Evolutionary conservation across 2,329 filamentous ascomycete species (phyloP).

Genomic region (Claviceps sorghi): DNA sequence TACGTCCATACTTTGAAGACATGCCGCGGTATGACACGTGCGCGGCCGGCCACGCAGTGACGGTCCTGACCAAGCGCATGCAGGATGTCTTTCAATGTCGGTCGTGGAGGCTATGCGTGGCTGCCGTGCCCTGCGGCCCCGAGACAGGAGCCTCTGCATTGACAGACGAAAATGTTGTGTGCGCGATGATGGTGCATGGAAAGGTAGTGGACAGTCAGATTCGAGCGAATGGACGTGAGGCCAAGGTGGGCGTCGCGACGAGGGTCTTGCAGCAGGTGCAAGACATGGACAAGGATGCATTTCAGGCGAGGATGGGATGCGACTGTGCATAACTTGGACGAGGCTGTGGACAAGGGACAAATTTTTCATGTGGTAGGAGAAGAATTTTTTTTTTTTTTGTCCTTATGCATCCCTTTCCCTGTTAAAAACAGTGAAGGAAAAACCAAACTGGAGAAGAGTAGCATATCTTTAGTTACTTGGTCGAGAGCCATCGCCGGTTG

Average conservation of each 20-base stretch:
- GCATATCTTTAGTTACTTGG: too few relatives aligned
- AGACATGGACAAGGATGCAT: constrained; percentile 37
- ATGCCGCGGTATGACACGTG: constrained; percentile 81
- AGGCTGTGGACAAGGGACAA: neutral
- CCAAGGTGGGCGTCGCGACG: constrained; percentile 53
- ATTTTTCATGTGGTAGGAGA: neutral
- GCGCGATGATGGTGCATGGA: constrained; percentile 64
- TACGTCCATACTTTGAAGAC: constrained; percentile 67
- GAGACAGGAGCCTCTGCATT: constrained; percentile 27
- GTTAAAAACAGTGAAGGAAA: too few relatives aligned
- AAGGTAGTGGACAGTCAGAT: constrained; percentile 46
- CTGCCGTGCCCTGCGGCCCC: constrained; percentile 24
- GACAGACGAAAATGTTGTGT: constrained; percentile 42
- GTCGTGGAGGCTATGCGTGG: constrained; percentile 38
- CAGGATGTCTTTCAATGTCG: constrained; percentile 50
- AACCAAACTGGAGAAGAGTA: too few relatives aligned
- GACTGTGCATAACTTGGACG: constrained; percentile 32
- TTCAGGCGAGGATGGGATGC: constrained; percentile 46
- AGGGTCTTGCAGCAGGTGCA: constrained; percentile 36
- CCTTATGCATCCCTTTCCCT: too few relatives aligned
- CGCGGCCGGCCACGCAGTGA: constrained; percentile 75
- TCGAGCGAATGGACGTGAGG: constrained; percentile 54
- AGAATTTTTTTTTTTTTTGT: too few relatives aligned
- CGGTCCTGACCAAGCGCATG: constrained; percentile 51
- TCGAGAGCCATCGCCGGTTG: neutral